Percentiles rank a stretch among this genome's conserved stretches.
Evolutionary conservation across 345 rosid species (phyloP).

Genomic region (Rhizophora mangle): DNA sequence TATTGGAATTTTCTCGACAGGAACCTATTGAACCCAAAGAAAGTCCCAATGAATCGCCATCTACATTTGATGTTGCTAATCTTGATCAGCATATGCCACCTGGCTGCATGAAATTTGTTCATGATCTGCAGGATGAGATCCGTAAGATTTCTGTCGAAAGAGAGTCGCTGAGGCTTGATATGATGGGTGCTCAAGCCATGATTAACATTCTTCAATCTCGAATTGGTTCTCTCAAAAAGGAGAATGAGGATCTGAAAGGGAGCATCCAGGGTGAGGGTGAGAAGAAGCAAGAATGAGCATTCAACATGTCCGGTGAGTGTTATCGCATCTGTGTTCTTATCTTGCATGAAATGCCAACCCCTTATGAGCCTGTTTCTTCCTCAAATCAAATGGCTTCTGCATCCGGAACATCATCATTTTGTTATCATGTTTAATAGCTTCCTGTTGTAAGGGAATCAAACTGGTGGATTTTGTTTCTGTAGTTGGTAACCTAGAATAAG

Average conservation of each 20-base stretch:
- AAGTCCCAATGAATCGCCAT: conserved; percentile 22
- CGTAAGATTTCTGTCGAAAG: conserved; percentile 65
- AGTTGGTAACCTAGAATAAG: conserved; percentile 3
- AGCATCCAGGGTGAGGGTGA: conserved; percentile 5
- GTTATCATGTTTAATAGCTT: conserved; percentile 3
- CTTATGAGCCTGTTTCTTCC: background rate
- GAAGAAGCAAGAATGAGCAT: background rate
- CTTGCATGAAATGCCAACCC: background rate
- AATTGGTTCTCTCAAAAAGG: conserved; percentile 54
- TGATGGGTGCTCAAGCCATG: conserved; percentile 82
- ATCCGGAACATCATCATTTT: background rate
- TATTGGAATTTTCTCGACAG: conserved; percentile 78
- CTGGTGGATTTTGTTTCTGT: conserved; percentile 12
- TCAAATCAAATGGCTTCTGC: background rate
- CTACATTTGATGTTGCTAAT: conserved; percentile 22
- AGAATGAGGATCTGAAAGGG: conserved; percentile 70
- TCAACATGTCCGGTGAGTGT: background rate
- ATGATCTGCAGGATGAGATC: conserved; percentile 56
- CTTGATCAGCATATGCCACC: conserved; percentile 46
- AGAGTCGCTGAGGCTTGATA: conserved; percentile 67
- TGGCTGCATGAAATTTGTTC: conserved; percentile 44
- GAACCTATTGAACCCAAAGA: conserved; percentile 48
- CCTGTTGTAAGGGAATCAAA: conserved; percentile 9
- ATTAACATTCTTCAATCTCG: conserved; percentile 69
- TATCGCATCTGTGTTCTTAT: conserved; percentile 1